Conservation (phyloP, 139 green algal genomes). For the Coelastrella sp. region DNA sequence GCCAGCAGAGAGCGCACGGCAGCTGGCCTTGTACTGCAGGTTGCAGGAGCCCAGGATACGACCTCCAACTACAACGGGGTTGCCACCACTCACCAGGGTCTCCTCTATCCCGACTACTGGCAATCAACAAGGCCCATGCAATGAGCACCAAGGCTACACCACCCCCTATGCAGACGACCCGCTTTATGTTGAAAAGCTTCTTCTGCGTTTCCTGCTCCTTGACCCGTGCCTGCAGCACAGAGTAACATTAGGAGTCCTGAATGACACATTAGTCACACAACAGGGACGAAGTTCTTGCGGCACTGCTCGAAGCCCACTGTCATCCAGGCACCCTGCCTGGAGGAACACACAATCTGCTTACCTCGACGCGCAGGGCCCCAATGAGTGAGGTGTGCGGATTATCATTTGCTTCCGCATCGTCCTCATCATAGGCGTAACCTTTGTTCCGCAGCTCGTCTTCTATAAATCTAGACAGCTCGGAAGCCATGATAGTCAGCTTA, state of each 20-base stretch:
- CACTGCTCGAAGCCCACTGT: not conserved
- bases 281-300: not conserved
- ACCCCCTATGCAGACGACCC: slow-evolving; percentile 64
- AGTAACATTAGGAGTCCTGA: no score
- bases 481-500: slow-evolving; percentile 9
- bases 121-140: slow-evolving; percentile 50
- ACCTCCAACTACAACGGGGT: not conserved
- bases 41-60: not conserved
- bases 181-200: slow-evolving; percentile 60
- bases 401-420: slow-evolving; percentile 48
- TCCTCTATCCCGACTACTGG: slow-evolving; percentile 23
- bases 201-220: slow-evolving; percentile 64
- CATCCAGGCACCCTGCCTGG: no score
- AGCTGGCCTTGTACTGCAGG: not conserved
- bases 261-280: no score
- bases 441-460: slow-evolving; percentile 51
- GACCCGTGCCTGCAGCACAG: slow-evolving; percentile 55
- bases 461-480: slow-evolving; percentile 42
- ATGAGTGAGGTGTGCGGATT: slow-evolving; percentile 59
- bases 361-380: slow-evolving; percentile 62
- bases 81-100: slow-evolving; percentile 8
- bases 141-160: slow-evolving; percentile 60
- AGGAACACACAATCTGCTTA: not conserved
- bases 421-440: slow-evolving; percentile 45
- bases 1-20: not conserved